Evolutionary conservation across 345 rosid species (phyloP).

Genomic region (Brassica incana): DNA sequence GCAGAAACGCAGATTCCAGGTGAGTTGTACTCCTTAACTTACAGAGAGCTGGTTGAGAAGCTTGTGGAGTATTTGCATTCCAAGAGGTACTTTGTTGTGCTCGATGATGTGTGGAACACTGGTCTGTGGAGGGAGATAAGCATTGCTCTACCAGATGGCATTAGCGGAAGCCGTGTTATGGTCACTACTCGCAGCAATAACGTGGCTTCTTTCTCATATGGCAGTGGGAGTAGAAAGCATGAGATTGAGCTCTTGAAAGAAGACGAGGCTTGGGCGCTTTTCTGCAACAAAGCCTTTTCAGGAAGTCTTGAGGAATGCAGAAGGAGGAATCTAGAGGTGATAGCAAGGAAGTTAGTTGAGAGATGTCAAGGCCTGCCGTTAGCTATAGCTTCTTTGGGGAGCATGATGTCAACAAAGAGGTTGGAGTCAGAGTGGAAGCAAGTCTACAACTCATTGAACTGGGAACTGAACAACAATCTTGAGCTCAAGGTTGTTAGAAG

Average conservation of each 20-base stretch:
- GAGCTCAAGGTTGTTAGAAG: slow-evolving; percentile 36
- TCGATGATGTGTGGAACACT: slow-evolving; percentile 42
- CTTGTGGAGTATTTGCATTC: slow-evolving; percentile 37
- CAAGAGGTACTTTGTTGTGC: slow-evolving; percentile 42
- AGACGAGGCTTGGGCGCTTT: slow-evolving; percentile 40
- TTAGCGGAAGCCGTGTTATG: slow-evolving; percentile 39
- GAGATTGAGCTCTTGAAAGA: slow-evolving; percentile 32
- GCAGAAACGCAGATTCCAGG: slow-evolving; percentile 26
- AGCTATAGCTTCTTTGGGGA: slow-evolving; percentile 46
- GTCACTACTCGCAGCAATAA: slow-evolving; percentile 37
- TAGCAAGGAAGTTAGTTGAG: slow-evolving; percentile 34
- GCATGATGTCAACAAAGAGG: slow-evolving; percentile 41
- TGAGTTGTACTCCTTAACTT: slow-evolving; percentile 32
- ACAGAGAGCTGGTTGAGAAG: slow-evolving; percentile 37
- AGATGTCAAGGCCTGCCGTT: slow-evolving; percentile 45
- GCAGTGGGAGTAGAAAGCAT: slow-evolving; percentile 26
- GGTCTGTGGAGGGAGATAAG: slow-evolving; percentile 42
- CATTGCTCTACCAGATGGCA: slow-evolving; percentile 35
- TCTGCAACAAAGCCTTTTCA: slow-evolving; percentile 43
- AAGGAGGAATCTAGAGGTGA: background rate
- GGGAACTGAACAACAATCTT: slow-evolving; percentile 36
- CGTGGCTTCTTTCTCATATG: slow-evolving; percentile 33
- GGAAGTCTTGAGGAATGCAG: slow-evolving; percentile 27
- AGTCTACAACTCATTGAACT: slow-evolving; percentile 36
- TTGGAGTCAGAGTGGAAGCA: slow-evolving; percentile 39